These are phyloP conservation scores for Darksidea phi DNA, from an alignment of 495 filamentous ascomycete species.

Conservation along the genomic window DNA sequence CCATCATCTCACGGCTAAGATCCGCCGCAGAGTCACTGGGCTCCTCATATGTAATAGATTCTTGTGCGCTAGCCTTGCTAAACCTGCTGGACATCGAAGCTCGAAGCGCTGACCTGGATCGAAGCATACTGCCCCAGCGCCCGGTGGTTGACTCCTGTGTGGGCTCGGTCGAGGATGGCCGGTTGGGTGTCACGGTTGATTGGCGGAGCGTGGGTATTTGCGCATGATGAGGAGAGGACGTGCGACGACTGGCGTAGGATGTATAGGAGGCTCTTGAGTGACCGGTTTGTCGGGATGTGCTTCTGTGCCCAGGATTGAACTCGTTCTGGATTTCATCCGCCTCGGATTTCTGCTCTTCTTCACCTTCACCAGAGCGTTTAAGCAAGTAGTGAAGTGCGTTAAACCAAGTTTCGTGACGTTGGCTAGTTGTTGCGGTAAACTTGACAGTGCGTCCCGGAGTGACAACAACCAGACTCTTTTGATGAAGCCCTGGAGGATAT, in stretches of 20 bases:
- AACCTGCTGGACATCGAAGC: constrained; percentile 38
- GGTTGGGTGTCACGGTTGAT: constrained; percentile 2
- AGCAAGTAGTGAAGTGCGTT: constrained; percentile 94
- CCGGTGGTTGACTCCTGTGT: constrained; percentile 36
- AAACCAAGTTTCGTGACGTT: constrained; percentile 97
- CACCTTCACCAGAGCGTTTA: constrained; percentile 65
- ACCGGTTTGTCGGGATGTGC: constrained; percentile 53
- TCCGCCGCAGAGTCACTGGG: constrained; percentile 78
- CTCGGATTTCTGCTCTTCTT: constrained; percentile 52
- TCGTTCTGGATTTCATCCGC: constrained; percentile 75
- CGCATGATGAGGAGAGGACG: constrained; percentile 54
- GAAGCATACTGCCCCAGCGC: constrained; percentile 39
- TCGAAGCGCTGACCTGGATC: constrained; percentile 23
- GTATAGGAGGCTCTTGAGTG: constrained; percentile 70
- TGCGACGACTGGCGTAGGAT: constrained; percentile 75
- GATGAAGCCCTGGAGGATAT: constrained; percentile 88
- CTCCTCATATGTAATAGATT: constrained; percentile 64
- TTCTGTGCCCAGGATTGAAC: constrained; percentile 74
- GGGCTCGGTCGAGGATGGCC: constrained; percentile 10
- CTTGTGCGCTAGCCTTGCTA: constrained; percentile 31
- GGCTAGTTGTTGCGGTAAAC: constrained; percentile 89
- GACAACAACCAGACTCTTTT: constrained; percentile 85
- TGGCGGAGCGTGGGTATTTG: constrained; percentile 36
- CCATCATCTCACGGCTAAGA: constrained; percentile 64
- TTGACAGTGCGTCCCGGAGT: constrained; percentile 85